These are phyloP conservation scores for Aspergillus wentii DNA, from an alignment of 495 filamentous ascomycete species.

Conservation along the genomic window DNA sequence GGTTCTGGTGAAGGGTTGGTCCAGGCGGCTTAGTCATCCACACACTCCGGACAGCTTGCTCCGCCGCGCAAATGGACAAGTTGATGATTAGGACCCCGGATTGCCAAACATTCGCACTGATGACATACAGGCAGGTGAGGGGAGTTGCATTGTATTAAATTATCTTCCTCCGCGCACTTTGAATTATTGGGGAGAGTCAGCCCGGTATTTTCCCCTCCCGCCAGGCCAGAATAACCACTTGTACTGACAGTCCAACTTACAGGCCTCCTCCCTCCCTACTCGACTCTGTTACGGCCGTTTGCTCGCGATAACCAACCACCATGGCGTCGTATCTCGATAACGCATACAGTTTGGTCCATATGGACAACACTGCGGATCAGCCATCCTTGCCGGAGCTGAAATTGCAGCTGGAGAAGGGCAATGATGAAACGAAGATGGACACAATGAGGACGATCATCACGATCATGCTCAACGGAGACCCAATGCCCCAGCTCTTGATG, in stretches of 20 bases:
- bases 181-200: slow-evolving; percentile 22
- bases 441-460: slow-evolving; percentile 98
- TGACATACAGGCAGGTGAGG: slow-evolving; percentile 40
- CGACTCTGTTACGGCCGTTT: slow-evolving; percentile 13
- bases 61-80: slow-evolving; percentile 41
- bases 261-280: slow-evolving; percentile 29
- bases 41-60: slow-evolving; percentile 40
- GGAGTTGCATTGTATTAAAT: slow-evolving; percentile 35
- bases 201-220: slow-evolving; percentile 21
- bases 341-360: slow-evolving; percentile 89
- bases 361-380: slow-evolving; percentile 91
- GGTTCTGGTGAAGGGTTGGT: slow-evolving; percentile 23
- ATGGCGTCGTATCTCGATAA: slow-evolving; percentile 95
- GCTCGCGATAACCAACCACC: slow-evolving; percentile 34
- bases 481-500: slow-evolving; percentile 93
- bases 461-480: slow-evolving; percentile 96
- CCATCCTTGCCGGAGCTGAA: slow-evolving; percentile 87
- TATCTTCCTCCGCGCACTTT: slow-evolving; percentile 13
- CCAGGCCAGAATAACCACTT: slow-evolving; percentile 33
- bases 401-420: slow-evolving; percentile 94
- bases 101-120: slow-evolving; percentile 26
- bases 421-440: slow-evolving; percentile 92
- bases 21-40: slow-evolving; percentile 44
- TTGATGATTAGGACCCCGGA: slow-evolving; percentile 32
- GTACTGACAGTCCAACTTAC: slow-evolving; percentile 32